These are phyloP conservation scores for Solanum peruvianum DNA, from an alignment of 257 asterid species.

Conservation along the genomic window DNA sequence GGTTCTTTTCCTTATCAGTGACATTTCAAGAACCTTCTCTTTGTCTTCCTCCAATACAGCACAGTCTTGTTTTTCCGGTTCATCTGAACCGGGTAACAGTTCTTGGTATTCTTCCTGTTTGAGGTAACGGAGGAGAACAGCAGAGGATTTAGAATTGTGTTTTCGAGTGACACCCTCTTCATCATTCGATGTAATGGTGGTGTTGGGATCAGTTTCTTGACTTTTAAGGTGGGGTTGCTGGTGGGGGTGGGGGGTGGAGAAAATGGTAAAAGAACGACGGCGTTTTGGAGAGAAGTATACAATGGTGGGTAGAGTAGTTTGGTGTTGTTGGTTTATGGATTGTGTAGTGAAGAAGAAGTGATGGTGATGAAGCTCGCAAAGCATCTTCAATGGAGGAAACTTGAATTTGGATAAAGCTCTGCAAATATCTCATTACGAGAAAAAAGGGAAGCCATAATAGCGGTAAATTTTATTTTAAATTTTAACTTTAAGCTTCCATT, in stretches of 20 bases:
- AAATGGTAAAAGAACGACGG: slow-evolving; percentile 2
- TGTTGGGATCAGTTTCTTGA: slow-evolving; percentile 18
- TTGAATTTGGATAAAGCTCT: slow-evolving; percentile 11
- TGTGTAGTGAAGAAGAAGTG: slow-evolving; percentile 7
- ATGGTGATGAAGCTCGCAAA: slow-evolving; percentile 33
- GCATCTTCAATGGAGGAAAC: slow-evolving; percentile 25
- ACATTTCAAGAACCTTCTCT: slow-evolving; percentile 46
- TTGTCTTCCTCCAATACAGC: slow-evolving; percentile 30
- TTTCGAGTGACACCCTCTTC: slow-evolving; percentile 29
- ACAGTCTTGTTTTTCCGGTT: slow-evolving; percentile 11
- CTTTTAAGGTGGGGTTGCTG: slow-evolving; percentile 6
- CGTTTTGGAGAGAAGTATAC: slow-evolving; percentile 17
- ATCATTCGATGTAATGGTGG: background rate
- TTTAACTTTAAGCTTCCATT: accelerated
- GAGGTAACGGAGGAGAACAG: slow-evolving; percentile 57
- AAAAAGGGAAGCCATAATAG: too few species aligned
- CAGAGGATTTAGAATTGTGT: slow-evolving; percentile 68
- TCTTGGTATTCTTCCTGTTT: slow-evolving; percentile 10
- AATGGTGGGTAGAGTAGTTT: slow-evolving; percentile 17
- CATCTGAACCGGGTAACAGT: background rate
- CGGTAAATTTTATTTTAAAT: too few species aligned
- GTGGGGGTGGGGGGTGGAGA: slow-evolving; percentile 23
- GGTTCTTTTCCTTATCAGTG: slow-evolving; percentile 34
- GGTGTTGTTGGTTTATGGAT: background rate
- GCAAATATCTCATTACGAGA: background rate